Conservation (phyloP, 495 filamentous ascomycete species). For the Penicillium lagena region DNA sequence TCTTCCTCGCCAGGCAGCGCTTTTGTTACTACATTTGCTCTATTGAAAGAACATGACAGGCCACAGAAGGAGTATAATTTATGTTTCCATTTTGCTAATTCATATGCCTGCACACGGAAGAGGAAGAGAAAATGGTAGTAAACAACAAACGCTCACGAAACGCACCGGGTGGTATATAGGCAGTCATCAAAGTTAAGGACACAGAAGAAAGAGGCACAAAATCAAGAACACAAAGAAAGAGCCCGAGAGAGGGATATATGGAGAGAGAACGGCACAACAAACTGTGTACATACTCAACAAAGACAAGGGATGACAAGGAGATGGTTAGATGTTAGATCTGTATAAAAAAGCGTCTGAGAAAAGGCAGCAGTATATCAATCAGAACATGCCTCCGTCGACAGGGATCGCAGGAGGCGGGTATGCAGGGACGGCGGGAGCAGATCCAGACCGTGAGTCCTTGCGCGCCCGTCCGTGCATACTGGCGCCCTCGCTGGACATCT, state of each 20-base stretch:
- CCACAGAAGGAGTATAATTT: background rate
- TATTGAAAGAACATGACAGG: constrained; percentile 1
- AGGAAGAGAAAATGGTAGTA: constrained; percentile 11
- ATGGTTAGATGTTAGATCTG: too few relatives aligned
- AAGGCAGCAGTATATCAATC: constrained; percentile 1
- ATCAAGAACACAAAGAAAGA: background rate
- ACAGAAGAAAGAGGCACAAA: constrained; percentile 10
- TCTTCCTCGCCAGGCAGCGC: too few relatives aligned
- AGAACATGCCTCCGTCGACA: constrained; percentile 43
- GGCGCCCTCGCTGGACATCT: constrained; percentile 43
- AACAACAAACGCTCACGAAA: constrained; percentile 14
- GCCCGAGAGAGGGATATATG: background rate
- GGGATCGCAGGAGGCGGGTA: constrained; percentile 32
- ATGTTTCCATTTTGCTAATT: too few relatives aligned
- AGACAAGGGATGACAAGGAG: too few relatives aligned
- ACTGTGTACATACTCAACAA: too few relatives aligned
- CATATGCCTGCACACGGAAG: background rate
- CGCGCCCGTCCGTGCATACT: constrained; percentile 33
- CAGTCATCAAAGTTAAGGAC: constrained; percentile 10
- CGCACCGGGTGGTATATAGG: constrained; percentile 22
- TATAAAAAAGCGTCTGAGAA: too few relatives aligned
- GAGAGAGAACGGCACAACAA: too few relatives aligned
- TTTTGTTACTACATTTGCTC: too few relatives aligned
- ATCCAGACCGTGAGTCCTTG: constrained; percentile 32
- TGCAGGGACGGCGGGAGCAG: constrained; percentile 28